Evolutionary conservation across 1,284 basidiomycete genomes (phyloP).

Genomic region (Ustilago lituana): DNA sequence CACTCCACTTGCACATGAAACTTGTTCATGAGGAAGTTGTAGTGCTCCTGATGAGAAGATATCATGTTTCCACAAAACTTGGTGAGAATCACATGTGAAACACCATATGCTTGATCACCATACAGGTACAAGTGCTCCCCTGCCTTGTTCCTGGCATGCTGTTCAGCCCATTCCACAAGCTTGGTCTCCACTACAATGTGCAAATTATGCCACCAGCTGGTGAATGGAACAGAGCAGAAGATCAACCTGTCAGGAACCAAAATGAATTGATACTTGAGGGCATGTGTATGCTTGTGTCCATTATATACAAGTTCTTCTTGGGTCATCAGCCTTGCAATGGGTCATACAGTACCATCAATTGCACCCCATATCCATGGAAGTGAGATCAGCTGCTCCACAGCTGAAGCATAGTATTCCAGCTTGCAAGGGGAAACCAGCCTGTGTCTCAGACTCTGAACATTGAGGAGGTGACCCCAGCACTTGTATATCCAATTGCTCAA

Average conservation of each 20-base stretch:
- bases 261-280: too few relatives aligned
- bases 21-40: too few relatives aligned
- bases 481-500: constrained; percentile 1
- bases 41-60: too few relatives aligned
- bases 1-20: constrained; percentile 5
- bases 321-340: constrained; percentile 2
- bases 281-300: too few relatives aligned
- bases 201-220: too few relatives aligned
- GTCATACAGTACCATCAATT: constrained; percentile 4
- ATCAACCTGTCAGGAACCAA: constrained; percentile 2
- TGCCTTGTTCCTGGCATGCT: background rate
- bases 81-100: too few relatives aligned
- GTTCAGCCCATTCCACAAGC: too few relatives aligned
- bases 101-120: background rate
- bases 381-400: background rate
- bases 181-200: too few relatives aligned
- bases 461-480: constrained; percentile 1
- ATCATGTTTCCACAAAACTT: too few relatives aligned
- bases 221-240: background rate
- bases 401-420: constrained; percentile 4
- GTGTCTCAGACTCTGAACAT: background rate
- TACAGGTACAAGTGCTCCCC: too few relatives aligned
- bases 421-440: background rate
- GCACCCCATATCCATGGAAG: constrained; percentile 6
- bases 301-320: too few relatives aligned